Evolutionary conservation across 2,329 filamentous ascomycete genomes (phyloP).

Genomic region (Microsporum audouinii): DNA sequence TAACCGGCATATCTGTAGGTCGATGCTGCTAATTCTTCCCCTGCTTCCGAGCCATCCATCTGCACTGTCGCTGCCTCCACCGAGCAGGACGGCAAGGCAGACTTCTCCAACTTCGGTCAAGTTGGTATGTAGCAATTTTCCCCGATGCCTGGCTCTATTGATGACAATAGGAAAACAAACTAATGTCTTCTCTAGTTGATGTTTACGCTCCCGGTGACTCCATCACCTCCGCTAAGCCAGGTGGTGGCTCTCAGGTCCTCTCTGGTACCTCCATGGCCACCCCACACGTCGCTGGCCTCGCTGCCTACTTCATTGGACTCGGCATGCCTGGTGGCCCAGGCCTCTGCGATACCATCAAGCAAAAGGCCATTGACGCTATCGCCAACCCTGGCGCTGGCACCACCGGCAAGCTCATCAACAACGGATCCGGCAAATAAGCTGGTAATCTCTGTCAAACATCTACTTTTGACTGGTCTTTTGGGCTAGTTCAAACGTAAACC

Average conservation of each 20-base stretch:
- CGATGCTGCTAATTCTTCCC: slow-evolving; percentile 16
- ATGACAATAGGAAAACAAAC: not conserved
- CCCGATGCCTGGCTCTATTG: not conserved
- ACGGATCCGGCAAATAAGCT: slow-evolving; percentile 11
- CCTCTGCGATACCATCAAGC: slow-evolving; percentile 41
- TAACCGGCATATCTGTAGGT: not conserved
- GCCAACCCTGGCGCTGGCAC: slow-evolving; percentile 16
- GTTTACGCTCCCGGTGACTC: slow-evolving; percentile 47
- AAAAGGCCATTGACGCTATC: slow-evolving; percentile 34
- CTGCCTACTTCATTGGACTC: slow-evolving; percentile 42
- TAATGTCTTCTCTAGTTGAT: slow-evolving; percentile 30
- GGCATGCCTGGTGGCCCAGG: slow-evolving; percentile 37
- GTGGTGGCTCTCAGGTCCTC: slow-evolving; percentile 36
- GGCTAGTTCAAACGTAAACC: not conserved
- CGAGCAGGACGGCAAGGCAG: slow-evolving; percentile 23
- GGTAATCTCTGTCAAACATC: not conserved
- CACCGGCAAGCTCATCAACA: slow-evolving; percentile 21
- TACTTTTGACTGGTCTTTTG: not conserved
- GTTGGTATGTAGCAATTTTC: not conserved
- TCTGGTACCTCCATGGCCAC: slow-evolving; percentile 30
- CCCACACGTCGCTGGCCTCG: slow-evolving; percentile 42
- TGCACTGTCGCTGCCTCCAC: slow-evolving; percentile 33
- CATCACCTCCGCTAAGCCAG: slow-evolving; percentile 41
- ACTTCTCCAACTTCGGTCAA: slow-evolving; percentile 32
- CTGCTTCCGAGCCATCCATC: slow-evolving; percentile 28